Percentiles rank a stretch among this genome's conserved stretches.
Evolutionary conservation across 345 rosid species (phyloP).

Genomic region (Balakata baccata): DNA sequence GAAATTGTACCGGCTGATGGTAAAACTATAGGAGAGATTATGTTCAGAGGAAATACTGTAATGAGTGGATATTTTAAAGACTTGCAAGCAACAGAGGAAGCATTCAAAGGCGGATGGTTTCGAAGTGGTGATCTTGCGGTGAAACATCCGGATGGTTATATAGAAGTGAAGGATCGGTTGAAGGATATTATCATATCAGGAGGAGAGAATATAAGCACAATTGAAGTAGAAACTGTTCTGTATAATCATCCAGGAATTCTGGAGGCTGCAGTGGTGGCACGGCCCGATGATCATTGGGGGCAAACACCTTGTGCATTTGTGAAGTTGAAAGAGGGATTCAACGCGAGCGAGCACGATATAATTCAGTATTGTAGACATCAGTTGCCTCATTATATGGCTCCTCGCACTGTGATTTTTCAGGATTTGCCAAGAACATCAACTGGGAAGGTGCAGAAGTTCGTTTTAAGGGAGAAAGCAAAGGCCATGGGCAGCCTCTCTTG

Average conservation of each 20-base stretch:
- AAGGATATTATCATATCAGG: conserved; percentile 77
- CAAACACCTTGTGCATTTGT: conserved; percentile 86
- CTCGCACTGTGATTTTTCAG: conserved; percentile 23
- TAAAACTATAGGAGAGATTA: conserved; percentile 58
- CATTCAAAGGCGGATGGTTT: conserved; percentile 74
- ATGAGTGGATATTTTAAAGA: conserved; percentile 77
- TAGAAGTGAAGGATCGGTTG: conserved; percentile 67
- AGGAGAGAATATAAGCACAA: conserved; percentile 72
- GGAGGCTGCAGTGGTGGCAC: conserved; percentile 74
- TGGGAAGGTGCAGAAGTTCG: conserved; percentile 28
- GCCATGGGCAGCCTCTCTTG: conserved; percentile 45
- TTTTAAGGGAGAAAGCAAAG: conserved; percentile 30
- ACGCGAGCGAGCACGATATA: conserved; percentile 14
- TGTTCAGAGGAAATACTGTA: conserved; percentile 72
- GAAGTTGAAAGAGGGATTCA: conserved; percentile 53
- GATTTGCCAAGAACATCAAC: conserved; percentile 29
- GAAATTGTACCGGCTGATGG: conserved; percentile 57
- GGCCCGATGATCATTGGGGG: conserved; percentile 80
- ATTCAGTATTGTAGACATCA: conserved; percentile 13
- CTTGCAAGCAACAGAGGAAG: conserved; percentile 50
- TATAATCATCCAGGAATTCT: conserved; percentile 59
- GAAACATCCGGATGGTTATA: conserved; percentile 62
- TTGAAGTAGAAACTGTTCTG: conserved; percentile 62
- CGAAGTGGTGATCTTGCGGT: conserved; percentile 74
- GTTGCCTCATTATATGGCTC: conserved; percentile 30